Evolutionary conservation across 2,329 filamentous ascomycete species (phyloP).

Genomic region (Xylaria sp.): DNA sequence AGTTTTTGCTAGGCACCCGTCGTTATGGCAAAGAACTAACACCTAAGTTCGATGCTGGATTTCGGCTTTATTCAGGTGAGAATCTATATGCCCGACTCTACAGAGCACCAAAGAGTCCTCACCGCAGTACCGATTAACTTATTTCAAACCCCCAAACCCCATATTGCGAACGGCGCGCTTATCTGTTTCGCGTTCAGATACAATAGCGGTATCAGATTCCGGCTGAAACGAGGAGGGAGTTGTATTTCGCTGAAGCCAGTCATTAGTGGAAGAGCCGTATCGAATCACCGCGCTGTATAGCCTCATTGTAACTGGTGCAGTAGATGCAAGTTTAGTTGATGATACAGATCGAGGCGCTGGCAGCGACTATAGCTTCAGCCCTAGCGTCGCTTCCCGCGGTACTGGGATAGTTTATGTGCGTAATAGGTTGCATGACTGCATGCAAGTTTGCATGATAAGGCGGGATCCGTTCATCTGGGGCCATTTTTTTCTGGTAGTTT

Average conservation of each 20-base stretch:
- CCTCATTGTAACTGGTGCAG: background rate
- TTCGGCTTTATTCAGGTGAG: background rate
- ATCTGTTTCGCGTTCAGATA: too few species aligned
- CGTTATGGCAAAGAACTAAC: too few species aligned
- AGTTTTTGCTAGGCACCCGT: background rate
- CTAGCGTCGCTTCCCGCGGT: background rate
- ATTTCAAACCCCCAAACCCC: background rate
- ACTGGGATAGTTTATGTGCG: too few species aligned
- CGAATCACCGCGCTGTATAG: too few species aligned
- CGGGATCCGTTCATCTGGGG: background rate
- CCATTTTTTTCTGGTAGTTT: background rate
- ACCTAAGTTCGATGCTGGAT: too few species aligned
- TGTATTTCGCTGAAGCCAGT: too few species aligned
- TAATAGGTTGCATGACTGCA: background rate
- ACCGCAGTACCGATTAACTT: background rate
- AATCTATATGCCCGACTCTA: background rate
- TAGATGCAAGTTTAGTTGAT: conserved; percentile 3
- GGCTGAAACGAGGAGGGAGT: too few species aligned
- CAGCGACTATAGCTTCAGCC: background rate
- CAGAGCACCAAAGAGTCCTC: background rate
- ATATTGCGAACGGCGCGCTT: too few species aligned
- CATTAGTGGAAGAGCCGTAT: too few species aligned
- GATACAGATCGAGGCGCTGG: background rate
- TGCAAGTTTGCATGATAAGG: background rate
- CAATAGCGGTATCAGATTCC: too few species aligned